A percentile compares a stretch with the other conserved stretches of the same genome.
Conservation (phyloP, 805 yeast species). For the Candida michaelii region DNA sequence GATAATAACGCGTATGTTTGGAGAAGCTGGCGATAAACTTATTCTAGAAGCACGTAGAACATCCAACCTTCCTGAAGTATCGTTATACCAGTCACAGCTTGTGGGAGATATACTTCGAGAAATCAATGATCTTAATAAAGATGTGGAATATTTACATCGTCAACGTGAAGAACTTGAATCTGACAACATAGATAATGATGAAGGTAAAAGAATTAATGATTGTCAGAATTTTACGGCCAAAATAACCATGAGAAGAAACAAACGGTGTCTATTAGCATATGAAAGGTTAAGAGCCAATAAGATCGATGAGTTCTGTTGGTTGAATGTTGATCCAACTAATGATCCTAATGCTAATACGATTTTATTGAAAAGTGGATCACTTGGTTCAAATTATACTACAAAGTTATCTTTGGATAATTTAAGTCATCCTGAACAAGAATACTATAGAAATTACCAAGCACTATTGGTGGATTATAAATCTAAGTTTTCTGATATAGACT, state of each 20-base stretch:
- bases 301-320: slow-evolving; percentile 72
- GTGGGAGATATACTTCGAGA: slow-evolving; percentile 73
- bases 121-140: slow-evolving; percentile 58
- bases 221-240: slow-evolving; percentile 70
- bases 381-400: slow-evolving; percentile 24
- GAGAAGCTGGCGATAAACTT: slow-evolving; percentile 83
- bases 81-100: slow-evolving; percentile 70
- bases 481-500: slow-evolving; percentile 75
- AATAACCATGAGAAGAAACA: slow-evolving; percentile 81
- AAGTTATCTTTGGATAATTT: slow-evolving; percentile 46
- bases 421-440: slow-evolving; percentile 79
- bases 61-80: slow-evolving; percentile 58
- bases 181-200: slow-evolving; percentile 20
- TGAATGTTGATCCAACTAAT: slow-evolving; percentile 48
- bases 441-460: slow-evolving; percentile 67
- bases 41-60: slow-evolving; percentile 83
- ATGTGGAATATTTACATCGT: slow-evolving; percentile 49
- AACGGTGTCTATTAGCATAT: slow-evolving; percentile 85
- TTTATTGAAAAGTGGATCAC: slow-evolving; percentile 9
- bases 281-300: slow-evolving; percentile 68
- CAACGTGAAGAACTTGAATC: slow-evolving; percentile 16
- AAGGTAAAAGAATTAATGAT: slow-evolving; percentile 49
- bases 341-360: slow-evolving; percentile 10
- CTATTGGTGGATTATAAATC: slow-evolving; percentile 75
- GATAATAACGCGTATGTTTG: slow-evolving; percentile 77